Evolutionary conservation across 805 yeast genomes (phyloP).

Genomic region (Candida orba): DNA sequence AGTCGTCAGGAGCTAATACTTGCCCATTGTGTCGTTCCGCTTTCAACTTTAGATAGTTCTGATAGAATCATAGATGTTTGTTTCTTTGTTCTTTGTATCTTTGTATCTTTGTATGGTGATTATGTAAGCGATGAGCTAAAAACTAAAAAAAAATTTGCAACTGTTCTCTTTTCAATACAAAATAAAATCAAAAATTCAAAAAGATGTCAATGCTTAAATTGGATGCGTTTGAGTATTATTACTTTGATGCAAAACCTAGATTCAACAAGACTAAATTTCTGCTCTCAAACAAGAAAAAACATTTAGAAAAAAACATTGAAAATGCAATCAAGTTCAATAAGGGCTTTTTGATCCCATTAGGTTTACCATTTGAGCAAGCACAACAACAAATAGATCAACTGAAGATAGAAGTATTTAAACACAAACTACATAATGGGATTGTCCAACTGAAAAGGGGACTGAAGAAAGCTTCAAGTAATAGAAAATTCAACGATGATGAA

Average conservation of each 20-base stretch:
- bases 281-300: slow-evolving; percentile 4
- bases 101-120: too few relatives aligned
- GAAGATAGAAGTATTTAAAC: slow-evolving; percentile 37
- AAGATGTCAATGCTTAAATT: slow-evolving; percentile 10
- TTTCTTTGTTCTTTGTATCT: too few relatives aligned
- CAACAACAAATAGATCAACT: slow-evolving; percentile 35
- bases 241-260: slow-evolving; percentile 6
- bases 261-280: slow-evolving; percentile 6
- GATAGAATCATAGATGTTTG: too few relatives aligned
- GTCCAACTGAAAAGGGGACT: slow-evolving; percentile 36
- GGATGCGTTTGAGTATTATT: slow-evolving; percentile 8
- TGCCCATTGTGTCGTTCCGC: slow-evolving; percentile 89
- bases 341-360: slow-evolving; percentile 8
- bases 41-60: slow-evolving; percentile 37
- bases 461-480: slow-evolving; percentile 15
- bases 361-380: slow-evolving; percentile 33
- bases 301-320: slow-evolving; percentile 5
- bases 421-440: slow-evolving; percentile 41
- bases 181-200: too few relatives aligned
- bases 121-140: slow-evolving; percentile 7
- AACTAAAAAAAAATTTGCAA: not conserved
- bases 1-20: slow-evolving; percentile 83
- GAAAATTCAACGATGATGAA: slow-evolving; percentile 7
- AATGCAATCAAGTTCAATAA: slow-evolving; percentile 6
- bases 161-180: too few relatives aligned